These are phyloP conservation scores for Grosmannia serpens DNA, from an alignment of 2,329 filamentous ascomycete genomes.

Conservation along the genomic window DNA sequence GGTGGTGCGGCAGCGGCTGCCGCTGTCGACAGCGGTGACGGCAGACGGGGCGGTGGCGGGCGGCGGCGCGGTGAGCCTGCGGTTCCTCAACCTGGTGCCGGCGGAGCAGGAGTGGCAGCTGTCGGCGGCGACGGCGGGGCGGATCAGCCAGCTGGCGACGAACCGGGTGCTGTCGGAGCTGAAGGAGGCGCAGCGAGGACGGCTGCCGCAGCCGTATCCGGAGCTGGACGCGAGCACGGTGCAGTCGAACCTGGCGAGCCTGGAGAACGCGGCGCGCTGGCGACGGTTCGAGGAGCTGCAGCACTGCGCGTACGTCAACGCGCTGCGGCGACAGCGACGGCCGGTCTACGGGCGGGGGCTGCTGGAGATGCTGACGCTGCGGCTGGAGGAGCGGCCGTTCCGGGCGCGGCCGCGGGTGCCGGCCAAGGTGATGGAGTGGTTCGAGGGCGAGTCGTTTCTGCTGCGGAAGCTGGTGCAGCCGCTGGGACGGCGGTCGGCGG, in stretches of 20 bases:
- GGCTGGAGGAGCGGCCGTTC: constrained; percentile 45
- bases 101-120: constrained; percentile 58
- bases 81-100: constrained; percentile 70
- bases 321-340: constrained; percentile 64
- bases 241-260: constrained; percentile 56
- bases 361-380: constrained; percentile 62
- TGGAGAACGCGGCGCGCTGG: constrained; percentile 61
- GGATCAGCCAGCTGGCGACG: constrained; percentile 55
- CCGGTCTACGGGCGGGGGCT: constrained; percentile 74
- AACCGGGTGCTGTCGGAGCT: constrained; percentile 59
- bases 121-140: constrained; percentile 40
- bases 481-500: constrained; percentile 58
- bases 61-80: constrained; percentile 44
- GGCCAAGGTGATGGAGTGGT: constrained; percentile 58
- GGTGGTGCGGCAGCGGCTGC: constrained; percentile 53
- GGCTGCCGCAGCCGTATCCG: constrained; percentile 43
- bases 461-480: constrained; percentile 61
- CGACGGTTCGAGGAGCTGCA: constrained; percentile 67
- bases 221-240: constrained; percentile 55
- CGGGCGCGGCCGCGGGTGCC: constrained; percentile 50
- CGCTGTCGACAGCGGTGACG: constrained; percentile 43
- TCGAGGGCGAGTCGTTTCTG: constrained; percentile 55
- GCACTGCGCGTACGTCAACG: constrained; percentile 70
- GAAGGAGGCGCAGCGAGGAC: constrained; percentile 55
- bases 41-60: background rate